phyloP scores from a whole-genome alignment of 495 filamentous ascomycete species.

The Neurospora sp. region DNA sequence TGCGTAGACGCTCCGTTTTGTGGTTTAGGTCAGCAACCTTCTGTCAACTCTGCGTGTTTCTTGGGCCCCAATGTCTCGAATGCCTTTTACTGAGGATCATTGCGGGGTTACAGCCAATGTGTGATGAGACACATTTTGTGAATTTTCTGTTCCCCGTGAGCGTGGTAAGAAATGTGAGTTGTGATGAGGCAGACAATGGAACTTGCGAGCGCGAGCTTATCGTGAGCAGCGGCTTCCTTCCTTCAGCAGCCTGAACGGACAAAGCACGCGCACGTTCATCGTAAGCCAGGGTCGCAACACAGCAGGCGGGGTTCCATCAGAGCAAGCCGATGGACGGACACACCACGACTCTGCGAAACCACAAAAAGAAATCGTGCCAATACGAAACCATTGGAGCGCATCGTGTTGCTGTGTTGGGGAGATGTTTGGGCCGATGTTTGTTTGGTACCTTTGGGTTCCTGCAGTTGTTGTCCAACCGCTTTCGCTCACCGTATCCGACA shows the following conservation, averaged over 20 bases:
- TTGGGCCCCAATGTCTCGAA: background rate
- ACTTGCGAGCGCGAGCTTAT: background rate
- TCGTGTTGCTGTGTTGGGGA: background rate
- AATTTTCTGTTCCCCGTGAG: background rate
- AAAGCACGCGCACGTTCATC: background rate
- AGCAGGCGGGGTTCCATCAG: background rate
- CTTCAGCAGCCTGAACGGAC: background rate
- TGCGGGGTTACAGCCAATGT: background rate
- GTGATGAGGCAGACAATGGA: background rate
- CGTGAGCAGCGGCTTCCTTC: background rate
- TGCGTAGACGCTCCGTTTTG: background rate
- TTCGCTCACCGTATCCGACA: background rate
- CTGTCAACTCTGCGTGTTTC: background rate
- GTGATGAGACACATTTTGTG: background rate
- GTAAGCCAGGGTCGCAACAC: background rate
- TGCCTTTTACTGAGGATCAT: background rate
- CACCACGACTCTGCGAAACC: background rate
- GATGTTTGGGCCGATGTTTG: no score
- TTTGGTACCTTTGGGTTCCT: background rate
- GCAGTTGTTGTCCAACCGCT: background rate
- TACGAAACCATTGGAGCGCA: background rate
- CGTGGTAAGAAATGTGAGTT: background rate
- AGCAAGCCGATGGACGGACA: background rate
- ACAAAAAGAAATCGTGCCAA: background rate
- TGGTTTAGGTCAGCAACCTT: background rate